Conservation (phyloP, 2,329 filamentous ascomycete genomes). For the Neonectria ditissima region DNA sequence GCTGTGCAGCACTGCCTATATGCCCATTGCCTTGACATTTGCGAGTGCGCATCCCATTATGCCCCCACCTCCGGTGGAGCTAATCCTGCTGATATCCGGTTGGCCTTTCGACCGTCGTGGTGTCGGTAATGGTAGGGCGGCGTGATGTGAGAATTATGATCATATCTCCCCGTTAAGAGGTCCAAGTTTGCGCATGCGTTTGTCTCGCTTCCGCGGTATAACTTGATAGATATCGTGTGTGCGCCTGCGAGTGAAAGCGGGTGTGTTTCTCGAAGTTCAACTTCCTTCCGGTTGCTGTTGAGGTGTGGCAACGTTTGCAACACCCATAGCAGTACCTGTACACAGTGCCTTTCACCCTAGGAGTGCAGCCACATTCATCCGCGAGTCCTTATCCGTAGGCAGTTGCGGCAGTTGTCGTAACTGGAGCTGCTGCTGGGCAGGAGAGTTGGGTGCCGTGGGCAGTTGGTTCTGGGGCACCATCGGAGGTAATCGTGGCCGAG, state of each 20-base stretch:
- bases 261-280: not conserved
- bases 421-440: slow-evolving; percentile 36
- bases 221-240: not conserved
- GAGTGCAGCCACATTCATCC: slow-evolving; percentile 43
- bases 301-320: not conserved
- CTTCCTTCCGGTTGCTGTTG: not conserved
- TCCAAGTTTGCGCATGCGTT: not conserved
- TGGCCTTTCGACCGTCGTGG: not conserved
- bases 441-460: slow-evolving; percentile 46
- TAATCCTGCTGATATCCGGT: not conserved
- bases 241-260: not conserved
- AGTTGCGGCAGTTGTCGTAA: slow-evolving; percentile 24
- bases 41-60: not conserved
- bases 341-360: slow-evolving; percentile 24
- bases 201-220: slow-evolving; percentile 1
- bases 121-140: slow-evolving; percentile 6
- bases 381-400: slow-evolving; percentile 32
- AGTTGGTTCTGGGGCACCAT: slow-evolving; percentile 38
- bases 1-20: not conserved
- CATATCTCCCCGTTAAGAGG: not conserved
- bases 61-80: too few species aligned
- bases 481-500: slow-evolving; percentile 31
- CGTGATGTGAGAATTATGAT: slow-evolving; percentile 3
- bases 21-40: not conserved
- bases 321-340: not conserved